phyloP scores from a whole-genome alignment of 1,284 basidiomycete genomes.

The Cryptococcus floricola region DNA sequence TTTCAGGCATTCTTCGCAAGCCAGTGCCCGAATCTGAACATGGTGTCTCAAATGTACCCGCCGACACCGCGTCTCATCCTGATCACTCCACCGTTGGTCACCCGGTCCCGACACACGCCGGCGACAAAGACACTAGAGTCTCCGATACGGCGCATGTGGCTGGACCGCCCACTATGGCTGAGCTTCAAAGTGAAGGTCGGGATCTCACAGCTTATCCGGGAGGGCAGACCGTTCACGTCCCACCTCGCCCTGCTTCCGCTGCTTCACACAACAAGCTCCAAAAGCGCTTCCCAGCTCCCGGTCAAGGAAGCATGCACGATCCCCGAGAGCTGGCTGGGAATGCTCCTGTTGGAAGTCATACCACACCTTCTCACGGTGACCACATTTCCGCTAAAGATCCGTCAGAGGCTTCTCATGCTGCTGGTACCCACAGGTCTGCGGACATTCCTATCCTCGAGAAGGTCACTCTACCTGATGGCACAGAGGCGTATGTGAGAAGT shows the following conservation, averaged over 20 bases:
- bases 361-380: constrained; percentile 1
- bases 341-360: not conserved
- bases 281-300: constrained; percentile 11
- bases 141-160: constrained; percentile 23
- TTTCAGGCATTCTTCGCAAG: constrained; percentile 19
- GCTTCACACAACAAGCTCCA: constrained; percentile 17
- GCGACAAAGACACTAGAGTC: constrained; percentile 26
- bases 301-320: constrained; percentile 7
- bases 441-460: constrained; percentile 22
- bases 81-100: constrained; percentile 12
- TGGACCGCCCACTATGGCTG: constrained; percentile 9
- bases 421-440: too few relatives aligned
- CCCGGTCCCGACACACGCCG: constrained; percentile 7
- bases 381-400: not conserved
- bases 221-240: constrained; percentile 8
- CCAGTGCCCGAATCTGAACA: constrained; percentile 17
- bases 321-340: constrained; percentile 4
- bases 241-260: constrained; percentile 3
- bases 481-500: constrained; percentile 21
- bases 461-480: constrained; percentile 33
- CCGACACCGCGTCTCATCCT: constrained; percentile 3
- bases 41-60: constrained; percentile 8
- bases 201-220: constrained; percentile 3
- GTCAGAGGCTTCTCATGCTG: not conserved
- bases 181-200: constrained; percentile 6